A percentile compares a stretch with the other conserved stretches of the same genome.
Evolutionary conservation across 2,329 filamentous ascomycete genomes (phyloP).

Genomic region (Taxawa tesnikishii): DNA sequence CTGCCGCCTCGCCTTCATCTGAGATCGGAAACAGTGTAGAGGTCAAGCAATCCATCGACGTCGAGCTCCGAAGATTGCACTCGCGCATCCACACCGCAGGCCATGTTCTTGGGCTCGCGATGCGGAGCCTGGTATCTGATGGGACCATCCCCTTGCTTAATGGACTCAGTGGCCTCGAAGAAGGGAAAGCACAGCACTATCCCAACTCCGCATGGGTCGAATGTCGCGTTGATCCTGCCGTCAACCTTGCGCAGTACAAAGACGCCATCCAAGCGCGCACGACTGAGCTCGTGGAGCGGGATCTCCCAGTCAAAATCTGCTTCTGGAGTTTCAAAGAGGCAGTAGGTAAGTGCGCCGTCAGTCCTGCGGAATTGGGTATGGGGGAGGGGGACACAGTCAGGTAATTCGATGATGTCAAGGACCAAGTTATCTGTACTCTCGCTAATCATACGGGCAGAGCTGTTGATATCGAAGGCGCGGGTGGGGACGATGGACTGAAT

Average conservation of each 20-base stretch:
- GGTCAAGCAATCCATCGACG: conserved; percentile 48
- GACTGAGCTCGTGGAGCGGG: conserved; percentile 44
- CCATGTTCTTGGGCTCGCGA: conserved; percentile 57
- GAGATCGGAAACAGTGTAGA: conserved; percentile 4
- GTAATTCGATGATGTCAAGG: no score
- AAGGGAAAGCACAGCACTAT: conserved; percentile 61
- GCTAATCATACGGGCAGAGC: conserved; percentile 55
- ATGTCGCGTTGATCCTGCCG: conserved; percentile 53
- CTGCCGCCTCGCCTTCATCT: conserved; percentile 3
- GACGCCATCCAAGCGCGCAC: conserved; percentile 48
- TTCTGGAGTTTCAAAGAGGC: conserved; percentile 59
- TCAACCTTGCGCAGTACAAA: conserved; percentile 53
- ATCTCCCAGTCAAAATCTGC: conserved; percentile 49
- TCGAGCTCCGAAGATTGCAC: conserved; percentile 47
- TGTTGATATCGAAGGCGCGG: conserved; percentile 55
- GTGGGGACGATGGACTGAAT: no score
- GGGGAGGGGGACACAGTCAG: conserved; percentile 29
- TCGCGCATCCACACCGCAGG: conserved; percentile 63
- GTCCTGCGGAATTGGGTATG: conserved; percentile 32
- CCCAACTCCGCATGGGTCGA: conserved; percentile 56
- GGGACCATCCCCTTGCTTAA: conserved; percentile 24
- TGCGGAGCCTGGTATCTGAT: conserved; percentile 36
- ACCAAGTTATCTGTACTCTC: no score
- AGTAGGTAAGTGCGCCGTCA: conserved; percentile 39
- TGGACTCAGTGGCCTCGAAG: conserved; percentile 43